Base-by-base conservation (phyloP, 2,329 filamentous ascomycete species). In the Purpureocillium lavendulum region DNA sequence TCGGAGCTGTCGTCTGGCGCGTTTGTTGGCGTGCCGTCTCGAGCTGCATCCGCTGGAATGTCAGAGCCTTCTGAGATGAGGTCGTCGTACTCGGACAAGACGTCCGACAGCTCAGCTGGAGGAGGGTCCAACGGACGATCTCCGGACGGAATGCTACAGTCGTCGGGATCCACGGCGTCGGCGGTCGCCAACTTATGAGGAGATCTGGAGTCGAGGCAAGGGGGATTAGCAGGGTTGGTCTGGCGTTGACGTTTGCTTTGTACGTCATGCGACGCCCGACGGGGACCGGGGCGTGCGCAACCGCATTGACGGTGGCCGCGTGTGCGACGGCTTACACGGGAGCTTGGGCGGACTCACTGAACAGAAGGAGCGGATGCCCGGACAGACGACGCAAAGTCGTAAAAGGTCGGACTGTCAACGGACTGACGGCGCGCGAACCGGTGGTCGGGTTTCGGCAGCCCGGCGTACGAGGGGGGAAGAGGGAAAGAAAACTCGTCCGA, bases 321-420 rank as follows among this genome's bases (percentile, higher is more conserved):
- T 14, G 6, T 5, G 32, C 18, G 32, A 16, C 32, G 18, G 13
- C 15, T 14, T 11, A 12, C 13, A 34, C 12, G 9, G 35, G 13
- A n/a, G 26, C 29, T 17, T 33, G 31, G 7, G 35, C 36, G 33
- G 10, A 56, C 58, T 60, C 44, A 60, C 58, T 50, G 45, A 39
- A 31, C 40, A 37, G 44, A 42, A 44, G 43, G 43, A 32, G 39
- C 41, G 21, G 44, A 46, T 21, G 45, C 44, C 34, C 48, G 44
- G 33, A 47, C 40, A 37, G 50, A 44, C 15, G 50, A 41, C 32
- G 70, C 69, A 50, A 75, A 77, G 51, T 77, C 73, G 69, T 80
- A 80, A 36, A 80, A 60, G 26, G 74, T 79, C 44, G 75, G 76
- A 54, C 75, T 80, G 56, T 80, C 75, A 40, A 77, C 56, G 12